phyloP scores from a whole-genome alignment of 768 basidiomycete genomes.

The Collybia sordida region DNA sequence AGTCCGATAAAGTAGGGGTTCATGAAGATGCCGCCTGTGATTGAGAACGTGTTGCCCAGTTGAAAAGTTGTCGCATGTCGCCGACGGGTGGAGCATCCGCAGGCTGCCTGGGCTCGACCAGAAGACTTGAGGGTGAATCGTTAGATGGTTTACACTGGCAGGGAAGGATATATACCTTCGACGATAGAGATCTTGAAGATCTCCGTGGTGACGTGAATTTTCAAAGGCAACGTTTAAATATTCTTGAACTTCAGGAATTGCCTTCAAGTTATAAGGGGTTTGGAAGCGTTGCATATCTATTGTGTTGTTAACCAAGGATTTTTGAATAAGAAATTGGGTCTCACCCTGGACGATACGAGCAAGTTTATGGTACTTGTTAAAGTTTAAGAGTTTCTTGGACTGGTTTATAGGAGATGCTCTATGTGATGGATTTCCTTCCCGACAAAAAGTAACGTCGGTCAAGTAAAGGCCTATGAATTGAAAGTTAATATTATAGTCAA shows the following conservation, averaged over 20 bases:
- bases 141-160: constrained; percentile 10
- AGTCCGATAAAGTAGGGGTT: constrained; percentile 50
- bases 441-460: constrained; percentile 93
- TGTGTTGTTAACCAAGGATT: background rate
- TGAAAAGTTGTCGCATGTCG: constrained; percentile 79
- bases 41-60: constrained; percentile 71
- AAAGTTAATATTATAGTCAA: constrained; percentile 2
- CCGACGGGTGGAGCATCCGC: constrained; percentile 63
- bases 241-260: constrained; percentile 85
- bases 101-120: constrained; percentile 81
- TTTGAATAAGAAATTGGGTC: constrained; percentile 3
- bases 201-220: constrained; percentile 73
- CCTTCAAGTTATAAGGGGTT: constrained; percentile 80
- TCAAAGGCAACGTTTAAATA: constrained; percentile 76
- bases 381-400: constrained; percentile 84
- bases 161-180: constrained; percentile 56
- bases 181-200: constrained; percentile 82
- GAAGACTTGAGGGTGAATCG: constrained; percentile 47
- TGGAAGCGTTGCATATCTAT: constrained; percentile 93
- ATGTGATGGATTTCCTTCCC: constrained; percentile 89
- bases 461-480: constrained; percentile 67
- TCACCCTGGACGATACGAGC: constrained; percentile 81
- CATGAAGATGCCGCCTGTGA: constrained; percentile 29
- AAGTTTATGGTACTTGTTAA: constrained; percentile 94
- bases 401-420: constrained; percentile 76